phyloP scores from a whole-genome alignment of 768 basidiomycete species.

The Hemileccinum rubropunctum region DNA sequence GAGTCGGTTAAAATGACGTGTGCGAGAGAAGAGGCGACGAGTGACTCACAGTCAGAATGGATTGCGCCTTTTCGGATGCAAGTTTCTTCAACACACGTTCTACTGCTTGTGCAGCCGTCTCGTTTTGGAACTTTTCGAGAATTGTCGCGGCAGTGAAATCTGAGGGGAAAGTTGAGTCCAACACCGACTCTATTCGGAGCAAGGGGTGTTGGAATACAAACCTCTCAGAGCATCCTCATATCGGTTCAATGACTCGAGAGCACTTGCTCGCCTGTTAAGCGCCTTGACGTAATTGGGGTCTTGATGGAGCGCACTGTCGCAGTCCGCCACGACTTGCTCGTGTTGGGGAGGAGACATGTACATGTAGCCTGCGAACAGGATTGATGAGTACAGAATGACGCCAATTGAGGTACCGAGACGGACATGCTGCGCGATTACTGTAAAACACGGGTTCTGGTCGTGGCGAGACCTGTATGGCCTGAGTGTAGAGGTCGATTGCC shows the following conservation, averaged over 20 bases:
- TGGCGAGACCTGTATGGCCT: slow-evolving; percentile 70
- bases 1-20: neutral
- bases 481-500: slow-evolving; percentile 67
- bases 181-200: neutral
- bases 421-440: slow-evolving; percentile 96
- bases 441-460: slow-evolving; percentile 90
- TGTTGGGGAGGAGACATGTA: slow-evolving; percentile 85
- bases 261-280: slow-evolving; percentile 84
- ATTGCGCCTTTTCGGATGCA: slow-evolving; percentile 65
- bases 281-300: slow-evolving; percentile 88
- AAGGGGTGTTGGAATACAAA: slow-evolving; percentile 31
- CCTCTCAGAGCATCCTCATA: slow-evolving; percentile 79
- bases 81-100: slow-evolving; percentile 92
- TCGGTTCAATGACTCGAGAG: slow-evolving; percentile 72
- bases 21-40: neutral
- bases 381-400: neutral
- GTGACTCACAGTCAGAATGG: slow-evolving; percentile 62
- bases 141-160: slow-evolving; percentile 98
- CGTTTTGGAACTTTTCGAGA: slow-evolving; percentile 88
- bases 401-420: slow-evolving; percentile 19
- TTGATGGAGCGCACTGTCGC: slow-evolving; percentile 81
- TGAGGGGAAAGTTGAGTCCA: slow-evolving; percentile 24
- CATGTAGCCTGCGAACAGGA: slow-evolving; percentile 65
- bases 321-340: slow-evolving; percentile 83
- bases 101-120: slow-evolving; percentile 71